Evolutionary conservation across 768 basidiomycete genomes (phyloP), one percentile per base, ranked within the genome.

Genomic region (Gyrodon lividus): DNA sequence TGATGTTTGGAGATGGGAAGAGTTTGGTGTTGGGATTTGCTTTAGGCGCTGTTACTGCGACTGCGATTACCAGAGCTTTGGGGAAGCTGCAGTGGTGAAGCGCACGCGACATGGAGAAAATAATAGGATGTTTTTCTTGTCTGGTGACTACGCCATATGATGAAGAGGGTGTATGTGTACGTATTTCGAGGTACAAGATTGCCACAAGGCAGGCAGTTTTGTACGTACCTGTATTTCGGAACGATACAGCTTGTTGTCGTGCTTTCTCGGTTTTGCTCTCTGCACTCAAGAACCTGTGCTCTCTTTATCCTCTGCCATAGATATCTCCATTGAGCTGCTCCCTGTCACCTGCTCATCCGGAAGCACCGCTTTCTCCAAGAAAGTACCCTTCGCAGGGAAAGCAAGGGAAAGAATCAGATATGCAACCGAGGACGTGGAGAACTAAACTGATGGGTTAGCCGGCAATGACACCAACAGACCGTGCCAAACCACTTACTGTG

Each of bases 11-110:
- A 26, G 39, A 56, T 48, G 17, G 14, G 33, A 62, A 44, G 22
- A 34, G 42, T 19, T 63, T 63, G 44, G 33, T 45, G 2, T 40
- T 52, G 2, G 63, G 66, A 28, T 65, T 65, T 43, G 30, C 50
- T 6, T 51, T 52, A 0, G 63, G 64, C 0, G 53, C 40, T 44
- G 30, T 57, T 34, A 43, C 49, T 6, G 33, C 48, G 22, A 37
- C 56, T 49, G 52, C 35, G 6, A 24, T 64, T 6, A 48, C 47
- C 13, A 34, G 42, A 19, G 46, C 53, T 26, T n/a, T 62, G 23
- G 19, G 47, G 23, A 54, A 46, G 43, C 30, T 48, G 33, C 49
- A 39, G n/a, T 20, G 42, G 7, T 63, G 23, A 46, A 43, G 20
- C 22, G 24, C 6, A 12, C n/a, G 2, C n/a, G 35, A 6, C 17